phyloP scores from a whole-genome alignment of 2,329 filamentous ascomycete genomes.

The Juglanconis juglandina region DNA sequence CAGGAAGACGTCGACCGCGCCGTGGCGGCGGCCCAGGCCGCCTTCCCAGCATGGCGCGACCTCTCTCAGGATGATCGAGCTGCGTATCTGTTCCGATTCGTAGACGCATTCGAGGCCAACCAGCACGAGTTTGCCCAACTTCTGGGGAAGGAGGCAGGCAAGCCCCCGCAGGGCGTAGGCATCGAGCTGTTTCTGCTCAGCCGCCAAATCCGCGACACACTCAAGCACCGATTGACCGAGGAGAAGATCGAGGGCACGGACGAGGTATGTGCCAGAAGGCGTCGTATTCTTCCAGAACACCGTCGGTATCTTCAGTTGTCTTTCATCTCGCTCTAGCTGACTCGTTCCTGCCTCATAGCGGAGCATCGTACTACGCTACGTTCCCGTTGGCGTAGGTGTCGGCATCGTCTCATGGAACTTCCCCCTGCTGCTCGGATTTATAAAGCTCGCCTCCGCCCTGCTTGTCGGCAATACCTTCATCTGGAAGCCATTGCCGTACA shows the following conservation, averaged over 20 bases:
- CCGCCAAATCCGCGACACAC: not conserved
- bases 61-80: constrained; percentile 32
- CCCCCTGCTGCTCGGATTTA: constrained; percentile 29
- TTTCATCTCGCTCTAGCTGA: not conserved
- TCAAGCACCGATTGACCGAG: constrained; percentile 2
- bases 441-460: constrained; percentile 41
- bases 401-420: constrained; percentile 53
- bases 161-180: constrained; percentile 12
- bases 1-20: constrained; percentile 37
- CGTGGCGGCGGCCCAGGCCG: constrained; percentile 32
- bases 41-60: constrained; percentile 36
- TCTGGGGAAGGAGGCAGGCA: constrained; percentile 24
- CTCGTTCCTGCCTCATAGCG: not conserved
- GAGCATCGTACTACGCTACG: constrained; percentile 3
- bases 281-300: not conserved
- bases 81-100: constrained; percentile 26
- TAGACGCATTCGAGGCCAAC: constrained; percentile 33
- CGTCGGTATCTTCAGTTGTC: not conserved
- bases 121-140: constrained; percentile 19
- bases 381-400: constrained; percentile 37
- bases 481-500: constrained; percentile 45
- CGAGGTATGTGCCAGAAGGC: not conserved
- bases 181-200: not conserved
- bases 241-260: constrained; percentile 2
- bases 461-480: constrained; percentile 46